Conservation (phyloP, 495 filamentous ascomycete species). For the Hypoxylon intermedium region DNA sequence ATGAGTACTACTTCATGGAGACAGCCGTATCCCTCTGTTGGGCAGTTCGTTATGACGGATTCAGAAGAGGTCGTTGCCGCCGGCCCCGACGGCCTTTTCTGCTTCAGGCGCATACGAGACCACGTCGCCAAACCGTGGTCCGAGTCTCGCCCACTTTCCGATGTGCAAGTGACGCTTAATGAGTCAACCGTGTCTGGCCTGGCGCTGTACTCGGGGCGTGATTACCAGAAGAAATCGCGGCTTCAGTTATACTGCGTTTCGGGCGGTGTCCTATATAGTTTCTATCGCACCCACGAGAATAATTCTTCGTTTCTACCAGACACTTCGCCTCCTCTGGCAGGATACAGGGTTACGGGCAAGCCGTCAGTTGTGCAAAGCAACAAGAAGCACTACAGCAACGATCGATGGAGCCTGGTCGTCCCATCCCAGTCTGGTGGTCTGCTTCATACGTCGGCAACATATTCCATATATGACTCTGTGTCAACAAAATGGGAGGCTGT, state of each 20-base stretch:
- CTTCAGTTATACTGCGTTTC: constrained; percentile 26
- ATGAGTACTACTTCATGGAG: constrained; percentile 32
- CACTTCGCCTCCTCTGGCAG: constrained; percentile 15
- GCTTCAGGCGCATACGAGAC: constrained; percentile 31
- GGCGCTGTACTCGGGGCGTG: constrained; percentile 4
- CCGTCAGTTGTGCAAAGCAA: constrained; percentile 8
- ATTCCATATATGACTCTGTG: not conserved
- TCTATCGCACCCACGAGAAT: constrained; percentile 10
- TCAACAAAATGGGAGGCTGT: constrained; percentile 11
- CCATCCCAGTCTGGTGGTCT: constrained; percentile 36
- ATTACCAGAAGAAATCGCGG: constrained; percentile 1
- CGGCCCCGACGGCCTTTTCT: constrained; percentile 28
- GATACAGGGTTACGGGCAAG: constrained; percentile 8
- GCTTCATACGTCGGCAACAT: constrained; percentile 21
- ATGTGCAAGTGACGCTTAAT: constrained; percentile 15
- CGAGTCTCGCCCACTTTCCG: constrained; percentile 20
- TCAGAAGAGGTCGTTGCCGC: constrained; percentile 29
- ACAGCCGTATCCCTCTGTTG: constrained; percentile 26
- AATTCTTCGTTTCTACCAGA: constrained; percentile 13
- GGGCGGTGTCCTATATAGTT: constrained; percentile 19
- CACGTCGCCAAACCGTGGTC: constrained; percentile 30
- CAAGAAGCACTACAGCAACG: not conserved
- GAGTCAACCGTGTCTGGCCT: constrained; percentile 29
- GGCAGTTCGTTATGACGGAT: constrained; percentile 30
- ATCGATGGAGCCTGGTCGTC: constrained; percentile 24